A percentile compares a stretch with the other conserved stretches of the same genome.
These are phyloP conservation scores for Paraurostyla sp. DNA, from an alignment of 73 alveolate genomes.

Conservation along the genomic window DNA sequence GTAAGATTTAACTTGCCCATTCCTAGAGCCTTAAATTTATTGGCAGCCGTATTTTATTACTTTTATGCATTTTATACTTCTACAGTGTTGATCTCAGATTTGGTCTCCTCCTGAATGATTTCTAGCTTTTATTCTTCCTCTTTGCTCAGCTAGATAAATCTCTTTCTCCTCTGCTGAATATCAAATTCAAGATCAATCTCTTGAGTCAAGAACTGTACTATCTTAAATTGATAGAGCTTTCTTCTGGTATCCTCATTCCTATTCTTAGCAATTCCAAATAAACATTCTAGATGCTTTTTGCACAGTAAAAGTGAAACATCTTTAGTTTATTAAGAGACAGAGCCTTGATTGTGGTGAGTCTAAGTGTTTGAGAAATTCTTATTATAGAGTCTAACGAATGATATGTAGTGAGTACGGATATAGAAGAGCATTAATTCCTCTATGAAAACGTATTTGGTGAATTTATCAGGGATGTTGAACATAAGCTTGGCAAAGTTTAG, in stretches of 20 bases:
- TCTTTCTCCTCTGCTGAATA: conserved; percentile 84
- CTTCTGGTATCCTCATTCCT: conserved; percentile 96
- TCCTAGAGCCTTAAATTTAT: too few relatives aligned
- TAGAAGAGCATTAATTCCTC: conserved; percentile 74
- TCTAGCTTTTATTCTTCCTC: conserved; percentile 67
- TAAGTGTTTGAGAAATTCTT: conserved; percentile 73
- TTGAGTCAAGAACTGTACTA: conserved; percentile 91
- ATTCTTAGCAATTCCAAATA: conserved; percentile 92
- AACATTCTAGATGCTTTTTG: conserved; percentile 94
- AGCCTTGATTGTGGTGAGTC: too few relatives aligned
- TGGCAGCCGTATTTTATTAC: too few relatives aligned
- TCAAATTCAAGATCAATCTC: conserved; percentile 98
- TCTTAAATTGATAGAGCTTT: conserved; percentile 93
- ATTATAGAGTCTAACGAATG: conserved; percentile 91
- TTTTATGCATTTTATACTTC: too few relatives aligned
- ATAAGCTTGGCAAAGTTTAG: conserved; percentile 54
- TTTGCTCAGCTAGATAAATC: conserved; percentile 81
- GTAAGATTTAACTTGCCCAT: conserved; percentile 69
- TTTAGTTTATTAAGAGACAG: conserved; percentile 57
- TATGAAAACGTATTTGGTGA: conserved; percentile 53
- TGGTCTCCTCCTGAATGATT: not conserved
- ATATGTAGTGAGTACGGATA: conserved; percentile 88
- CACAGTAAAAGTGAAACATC: conserved; percentile 85
- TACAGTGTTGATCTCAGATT: not conserved
- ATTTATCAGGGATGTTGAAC: conserved; percentile 62